Base-by-base conservation (phyloP, 192 early-diverging fungal species). In the Dissophora globulifera region DNA sequence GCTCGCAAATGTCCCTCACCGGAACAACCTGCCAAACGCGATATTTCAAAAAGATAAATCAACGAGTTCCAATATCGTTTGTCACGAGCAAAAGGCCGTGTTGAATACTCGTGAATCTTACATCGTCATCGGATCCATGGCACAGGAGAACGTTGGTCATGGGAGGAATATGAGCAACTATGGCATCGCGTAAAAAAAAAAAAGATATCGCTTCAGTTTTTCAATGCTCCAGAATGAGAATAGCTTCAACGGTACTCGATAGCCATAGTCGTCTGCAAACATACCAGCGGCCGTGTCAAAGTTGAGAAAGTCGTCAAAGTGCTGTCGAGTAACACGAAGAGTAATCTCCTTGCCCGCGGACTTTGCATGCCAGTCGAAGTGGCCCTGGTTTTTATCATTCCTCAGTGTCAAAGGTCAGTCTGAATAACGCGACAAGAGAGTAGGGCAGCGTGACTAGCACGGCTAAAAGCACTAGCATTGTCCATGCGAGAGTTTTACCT, bases 61-160 rank as follows among this genome's bases (percentile, higher is more conserved):
- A n/a, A n/a, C n/a, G n/a, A n/a, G n/a, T n/a, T n/a, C n/a, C n/a
- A n/a, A n/a, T n/a, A n/a, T n/a, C n/a, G n/a, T n/a, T n/a, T n/a
- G n/a, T n/a, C n/a, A n/a, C n/a, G 43, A 45, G 43, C 35, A 38
- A 38, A 38, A 6, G 35, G 35, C 35, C 13, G 7, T 38, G 6
- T 38, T 13, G 2, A 38, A 31, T 27, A 41, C 50, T 38, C 17
- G 17, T 20, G 29, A 0, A 1, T 42, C 72, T 59, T 86, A 86
- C 84, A 48, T 25, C 50, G 53, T 88, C 87, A 11, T 57, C 58
- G 2, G 82, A 66, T 13, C 87, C 87, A 72, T 88, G 86, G 27
- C 62, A 67, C 20, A 85, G 80, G 26, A 88, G 68, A 27, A 88
- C 71, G 52, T 72, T 78, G 15, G 81, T 85, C 49, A 78, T 78